Evolutionary conservation across 2,329 filamentous ascomycete species (phyloP), one percentile per base, ranked within the genome.

Genomic region (Thielaviopsis punctulata): DNA sequence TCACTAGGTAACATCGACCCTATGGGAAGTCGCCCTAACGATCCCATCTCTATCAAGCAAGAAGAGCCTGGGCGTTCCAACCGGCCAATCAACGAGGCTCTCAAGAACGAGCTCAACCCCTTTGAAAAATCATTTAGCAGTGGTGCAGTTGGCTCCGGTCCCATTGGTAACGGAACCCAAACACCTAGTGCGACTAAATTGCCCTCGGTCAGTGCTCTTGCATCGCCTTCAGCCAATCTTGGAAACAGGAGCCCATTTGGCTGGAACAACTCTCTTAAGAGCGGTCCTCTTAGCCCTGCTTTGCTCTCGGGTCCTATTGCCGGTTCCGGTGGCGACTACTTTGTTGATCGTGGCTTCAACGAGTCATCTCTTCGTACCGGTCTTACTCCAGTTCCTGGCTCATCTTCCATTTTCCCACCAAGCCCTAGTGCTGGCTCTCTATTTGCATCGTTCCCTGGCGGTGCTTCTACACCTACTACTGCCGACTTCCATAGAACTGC

Each of bases 401-500:
- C 41, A 18, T 90, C 89, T 60, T 94, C 89, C 60, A 96, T 96
- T 87, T 96, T 96, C 71, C 88, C 90, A 53, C 84, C 87, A 2
- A 94, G 85, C 64, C 89, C 87, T 33, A 86, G 86, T 0, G 83
- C 88, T 69, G 84, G 84, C 49, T 69, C 95, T 6, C 86, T 89
- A 66, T 54, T 55, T 13, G 82, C 83, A 56, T 82, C 84, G 58
- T 70, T 92, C 36, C 80, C 86, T 58, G 85, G 79, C 62, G 86
- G 86, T 58, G 85, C 83, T 52, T 84, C 87, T 3, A 98, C 92
- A 1, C 92, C 92, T 8, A 82, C 83, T 56, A 95, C 90, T 0
- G 70, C 94, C 48, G 92, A 98, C 62, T 98, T 98, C 61, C 90
- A 96, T 61, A 84, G 90, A 55, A 94, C 90, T 57, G 92, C 90